Percentiles rank a stretch among this genome's conserved stretches.
phyloP scores from a whole-genome alignment of 176 grass and related monocot species.

The Hordeum marinum region DNA sequence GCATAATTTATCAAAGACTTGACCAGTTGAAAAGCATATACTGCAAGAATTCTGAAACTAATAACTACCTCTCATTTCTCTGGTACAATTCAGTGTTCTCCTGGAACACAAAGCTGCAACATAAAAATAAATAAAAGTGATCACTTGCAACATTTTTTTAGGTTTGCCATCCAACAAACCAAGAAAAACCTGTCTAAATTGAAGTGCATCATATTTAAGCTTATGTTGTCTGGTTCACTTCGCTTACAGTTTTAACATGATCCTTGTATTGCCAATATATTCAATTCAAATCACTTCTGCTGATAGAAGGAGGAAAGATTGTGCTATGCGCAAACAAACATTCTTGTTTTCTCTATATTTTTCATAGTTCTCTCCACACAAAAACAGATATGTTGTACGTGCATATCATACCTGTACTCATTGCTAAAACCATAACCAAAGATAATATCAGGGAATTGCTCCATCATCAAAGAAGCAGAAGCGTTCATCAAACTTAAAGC shows the following conservation, averaged over 20 bases:
- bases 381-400: background rate
- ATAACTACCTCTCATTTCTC: slow-evolving; percentile 53
- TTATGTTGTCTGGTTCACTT: background rate
- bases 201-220: background rate
- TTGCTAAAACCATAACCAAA: slow-evolving; percentile 78
- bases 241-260: background rate
- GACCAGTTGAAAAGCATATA: slow-evolving; percentile 1
- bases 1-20: background rate
- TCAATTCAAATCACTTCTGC: background rate
- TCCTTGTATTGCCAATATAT: background rate
- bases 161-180: background rate
- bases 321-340: background rate
- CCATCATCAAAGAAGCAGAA: slow-evolving; percentile 62
- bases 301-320: background rate
- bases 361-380: background rate
- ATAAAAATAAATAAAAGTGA: slow-evolving; percentile 12
- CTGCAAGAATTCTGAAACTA: background rate
- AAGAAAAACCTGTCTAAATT: background rate
- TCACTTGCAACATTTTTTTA: background rate
- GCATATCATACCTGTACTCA: slow-evolving; percentile 59
- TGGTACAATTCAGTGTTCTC: slow-evolving; percentile 58
- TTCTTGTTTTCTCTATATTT: background rate
- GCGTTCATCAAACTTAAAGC: slow-evolving; percentile 68
- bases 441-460: slow-evolving; percentile 64
- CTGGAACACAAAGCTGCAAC: slow-evolving; percentile 59